Base-by-base conservation (phyloP, 192 early-diverging fungal genomes). In the Backusella luteola region DNA sequence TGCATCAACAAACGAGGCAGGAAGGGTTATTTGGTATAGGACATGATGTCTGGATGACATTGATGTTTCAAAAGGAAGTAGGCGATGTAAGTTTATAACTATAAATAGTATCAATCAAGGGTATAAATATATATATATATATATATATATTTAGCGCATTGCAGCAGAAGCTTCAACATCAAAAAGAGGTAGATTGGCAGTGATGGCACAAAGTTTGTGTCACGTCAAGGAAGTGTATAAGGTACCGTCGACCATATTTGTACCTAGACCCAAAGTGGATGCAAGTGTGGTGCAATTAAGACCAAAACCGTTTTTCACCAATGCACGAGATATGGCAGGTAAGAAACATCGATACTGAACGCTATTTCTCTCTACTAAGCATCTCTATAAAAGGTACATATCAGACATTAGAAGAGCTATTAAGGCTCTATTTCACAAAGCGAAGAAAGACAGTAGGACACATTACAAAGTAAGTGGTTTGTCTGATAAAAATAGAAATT, bases 21-120 rank as follows among this genome's bases (percentile, higher is more conserved):
- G 72, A 89, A 52, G 94, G 94, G 0, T 83, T 95, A 26, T 95
- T 95, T 68, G 79, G 82, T 7, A 63, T 76, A 23, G 63, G 76
- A 14, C 29, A 74, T 63, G 53, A 84, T 17, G 83, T 85, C 11
- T 85, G 86, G 26, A 94, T 95, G 93, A 90, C 93, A 23, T 81
- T 95, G 23, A 95, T 95, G 94, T 95, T 95, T 80, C 94, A 95
- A 80, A 90, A 90, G 67, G 94, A 95, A 75, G 93, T 95, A 15
- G 94, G 85, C 26, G 79, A 89, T 56, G 86, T 86, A 73, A 75
- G 76, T 73, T n/a, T 32, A 35, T 52, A 52, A 9, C 0, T 15
- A 32, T 19, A 15, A 68, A 36, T 66, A 21, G 21, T 29, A 23
- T 32, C 32, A 1, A 32, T 32, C 32, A 1, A 32, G 32, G 32